Percentiles rank a stretch among this genome's conserved stretches.
These are phyloP conservation scores for Acacia pycnantha DNA, from an alignment of 331 rosid species.

Conservation along the genomic window DNA sequence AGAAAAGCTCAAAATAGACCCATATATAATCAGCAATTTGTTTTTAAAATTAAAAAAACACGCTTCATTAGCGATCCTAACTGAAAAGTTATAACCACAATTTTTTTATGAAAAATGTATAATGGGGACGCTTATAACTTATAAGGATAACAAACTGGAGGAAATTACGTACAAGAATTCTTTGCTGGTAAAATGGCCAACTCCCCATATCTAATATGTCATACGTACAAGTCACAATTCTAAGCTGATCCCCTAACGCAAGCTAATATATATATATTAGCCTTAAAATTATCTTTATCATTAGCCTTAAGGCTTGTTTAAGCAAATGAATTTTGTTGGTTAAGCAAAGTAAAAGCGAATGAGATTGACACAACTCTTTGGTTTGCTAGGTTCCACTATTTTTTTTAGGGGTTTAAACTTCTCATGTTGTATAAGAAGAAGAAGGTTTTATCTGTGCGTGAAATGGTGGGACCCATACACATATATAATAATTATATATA, in stretches of 20 bases:
- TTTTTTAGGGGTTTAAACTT: too few relatives aligned
- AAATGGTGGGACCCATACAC: too few relatives aligned
- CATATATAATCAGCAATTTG: background rate
- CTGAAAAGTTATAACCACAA: too few relatives aligned
- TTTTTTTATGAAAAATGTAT: too few relatives aligned
- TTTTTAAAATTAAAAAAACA: too few relatives aligned
- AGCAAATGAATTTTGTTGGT: background rate
- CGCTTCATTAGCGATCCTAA: too few relatives aligned
- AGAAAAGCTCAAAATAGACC: background rate
- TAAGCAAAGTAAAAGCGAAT: too few relatives aligned
- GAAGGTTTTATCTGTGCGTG: too few relatives aligned
- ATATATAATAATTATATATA: too few relatives aligned
- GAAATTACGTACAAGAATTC: background rate
- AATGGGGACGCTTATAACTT: background rate
- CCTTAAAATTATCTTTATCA: background rate
- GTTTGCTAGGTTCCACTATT: too few relatives aligned
- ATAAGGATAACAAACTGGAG: background rate
- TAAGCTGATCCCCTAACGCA: background rate
- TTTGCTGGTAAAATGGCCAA: background rate
- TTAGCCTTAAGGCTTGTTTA: background rate
- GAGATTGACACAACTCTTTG: too few relatives aligned
- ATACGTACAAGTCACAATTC: background rate
- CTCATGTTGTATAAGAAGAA: too few relatives aligned
- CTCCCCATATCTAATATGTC: background rate
- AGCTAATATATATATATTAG: background rate